Evolutionary conservation across 331 rosid species (phyloP).

Genomic region (Quercus phellos): DNA sequence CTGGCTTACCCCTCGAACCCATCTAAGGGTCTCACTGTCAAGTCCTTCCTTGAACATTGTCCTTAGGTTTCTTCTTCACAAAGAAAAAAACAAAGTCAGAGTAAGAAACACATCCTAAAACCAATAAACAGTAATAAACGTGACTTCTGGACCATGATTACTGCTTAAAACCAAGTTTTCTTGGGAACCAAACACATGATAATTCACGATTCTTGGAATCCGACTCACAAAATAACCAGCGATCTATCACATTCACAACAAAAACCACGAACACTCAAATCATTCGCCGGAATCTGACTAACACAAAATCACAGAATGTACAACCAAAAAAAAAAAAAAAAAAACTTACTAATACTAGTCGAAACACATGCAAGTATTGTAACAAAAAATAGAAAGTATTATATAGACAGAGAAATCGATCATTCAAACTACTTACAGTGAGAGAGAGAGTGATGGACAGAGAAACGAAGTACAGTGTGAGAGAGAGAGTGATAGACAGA

Average conservation of each 20-base stretch:
- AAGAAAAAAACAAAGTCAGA: not conserved
- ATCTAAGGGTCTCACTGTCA: conserved; percentile 12
- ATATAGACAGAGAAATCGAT: not conserved
- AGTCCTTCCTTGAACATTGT: conserved; percentile 11
- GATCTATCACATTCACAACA: not conserved
- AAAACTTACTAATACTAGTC: not conserved
- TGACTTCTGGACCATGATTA: not conserved
- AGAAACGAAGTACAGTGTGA: not conserved
- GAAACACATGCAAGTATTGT: not conserved
- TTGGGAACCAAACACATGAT: not conserved
- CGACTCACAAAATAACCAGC: not conserved
- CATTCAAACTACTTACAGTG: too few relatives aligned
- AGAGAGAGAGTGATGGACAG: not conserved
- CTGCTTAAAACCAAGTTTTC: not conserved
- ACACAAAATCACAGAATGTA: not conserved
- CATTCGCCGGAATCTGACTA: not conserved
- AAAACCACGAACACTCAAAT: not conserved
- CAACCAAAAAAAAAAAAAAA: not conserved
- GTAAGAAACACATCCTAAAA: not conserved
- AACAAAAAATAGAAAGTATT: too few relatives aligned
- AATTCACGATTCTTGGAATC: not conserved
- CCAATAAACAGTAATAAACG: too few relatives aligned
- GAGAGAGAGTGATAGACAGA: not conserved
- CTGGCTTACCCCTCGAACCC: conserved; percentile 19
- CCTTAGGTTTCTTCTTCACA: not conserved